These are phyloP conservation scores for Cyphellophora attinorum DNA, from an alignment of 2,329 filamentous ascomycete species.

Conservation along the genomic window DNA sequence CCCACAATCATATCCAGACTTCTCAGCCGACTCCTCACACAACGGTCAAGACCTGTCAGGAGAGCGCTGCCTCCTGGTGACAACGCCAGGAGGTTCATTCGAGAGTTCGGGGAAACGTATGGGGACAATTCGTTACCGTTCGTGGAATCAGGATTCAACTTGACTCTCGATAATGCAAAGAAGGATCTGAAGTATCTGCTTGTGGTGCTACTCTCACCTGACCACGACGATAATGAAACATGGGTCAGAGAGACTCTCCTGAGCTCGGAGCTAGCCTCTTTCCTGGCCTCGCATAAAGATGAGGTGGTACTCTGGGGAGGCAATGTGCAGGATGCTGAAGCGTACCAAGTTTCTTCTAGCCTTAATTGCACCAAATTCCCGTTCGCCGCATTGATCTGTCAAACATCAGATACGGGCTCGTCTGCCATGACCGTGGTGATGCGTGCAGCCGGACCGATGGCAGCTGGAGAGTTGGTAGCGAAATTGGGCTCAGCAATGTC, in stretches of 20 bases:
- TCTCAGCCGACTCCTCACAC: constrained; percentile 65
- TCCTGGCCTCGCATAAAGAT: constrained; percentile 64
- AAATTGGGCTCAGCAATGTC: constrained; percentile 66
- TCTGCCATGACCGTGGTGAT: constrained; percentile 86
- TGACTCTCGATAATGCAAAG: constrained; percentile 83
- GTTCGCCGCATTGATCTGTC: constrained; percentile 74
- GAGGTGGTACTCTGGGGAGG: constrained; percentile 87
- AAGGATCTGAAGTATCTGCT: constrained; percentile 83
- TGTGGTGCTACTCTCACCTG: constrained; percentile 79
- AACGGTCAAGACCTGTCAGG: constrained; percentile 47
- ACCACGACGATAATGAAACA: constrained; percentile 80
- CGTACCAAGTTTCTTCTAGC: constrained; percentile 83
- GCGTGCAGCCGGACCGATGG: constrained; percentile 63
- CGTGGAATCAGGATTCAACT: constrained; percentile 80
- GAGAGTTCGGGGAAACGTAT: constrained; percentile 93
- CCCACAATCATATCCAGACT: constrained; percentile 46
- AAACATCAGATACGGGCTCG: constrained; percentile 62
- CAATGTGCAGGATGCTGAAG: constrained; percentile 84
- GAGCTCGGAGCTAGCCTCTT: constrained; percentile 61
- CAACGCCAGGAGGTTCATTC: constrained; percentile 76
- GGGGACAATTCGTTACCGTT: constrained; percentile 64
- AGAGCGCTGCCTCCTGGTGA: constrained; percentile 75
- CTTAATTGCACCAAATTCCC: constrained; percentile 88
- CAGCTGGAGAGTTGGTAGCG: constrained; percentile 60
- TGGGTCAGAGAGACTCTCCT: constrained; percentile 80